Base-by-base conservation (phyloP, 2,329 filamentous ascomycete species). In the Colletotrichum cordylinicola region DNA sequence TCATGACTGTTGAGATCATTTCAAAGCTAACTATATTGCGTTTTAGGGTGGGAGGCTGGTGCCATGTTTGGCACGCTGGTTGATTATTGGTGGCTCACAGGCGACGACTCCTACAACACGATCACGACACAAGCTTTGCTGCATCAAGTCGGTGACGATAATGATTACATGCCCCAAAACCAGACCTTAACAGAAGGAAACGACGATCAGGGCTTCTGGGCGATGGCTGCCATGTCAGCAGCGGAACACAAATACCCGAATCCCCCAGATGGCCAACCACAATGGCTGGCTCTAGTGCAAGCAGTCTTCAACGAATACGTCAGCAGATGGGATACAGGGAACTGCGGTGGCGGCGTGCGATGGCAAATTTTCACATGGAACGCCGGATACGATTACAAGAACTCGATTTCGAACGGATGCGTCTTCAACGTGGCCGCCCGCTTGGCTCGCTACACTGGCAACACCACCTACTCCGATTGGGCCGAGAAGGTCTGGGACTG, bases 311-410 rank as follows among this genome's bases (percentile, higher is more conserved):
- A 96, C 85, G 92, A 93, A 67, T 95, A 95, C 81, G 91, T 91
- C 3, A 84, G 85, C n/a, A 90, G 95, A 31, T 96, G 94, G 93
- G 93, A 97, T 79, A 86, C 85, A 2, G 80, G 84, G 0, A 87
- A 87, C 4, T 98, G 95, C 83, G 87, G 85, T 58, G 95, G 95
- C 62, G 95, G 95, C 10, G 85, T 98, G 78, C 91, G 93, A 77
- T 98, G 96, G 96, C 95, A 98, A 85, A 94, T 98, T 77, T 96
- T 93, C 85, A 88, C 91, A 18, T 94, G 93, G 86, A 96, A 96
- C 85, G 90, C 88, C 72, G 95, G 95, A 56, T 93, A 86, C 85
- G 87, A 90, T 82, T 93, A 93, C 86, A 93, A 94, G 81, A 94
- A 94, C 84, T 88, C 90, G 33, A 93, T 94, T 77, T 91, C 91